These are phyloP conservation scores for Thalia dealbata DNA, from an alignment of 176 grass and related monocot genomes.

Conservation along the genomic window DNA sequence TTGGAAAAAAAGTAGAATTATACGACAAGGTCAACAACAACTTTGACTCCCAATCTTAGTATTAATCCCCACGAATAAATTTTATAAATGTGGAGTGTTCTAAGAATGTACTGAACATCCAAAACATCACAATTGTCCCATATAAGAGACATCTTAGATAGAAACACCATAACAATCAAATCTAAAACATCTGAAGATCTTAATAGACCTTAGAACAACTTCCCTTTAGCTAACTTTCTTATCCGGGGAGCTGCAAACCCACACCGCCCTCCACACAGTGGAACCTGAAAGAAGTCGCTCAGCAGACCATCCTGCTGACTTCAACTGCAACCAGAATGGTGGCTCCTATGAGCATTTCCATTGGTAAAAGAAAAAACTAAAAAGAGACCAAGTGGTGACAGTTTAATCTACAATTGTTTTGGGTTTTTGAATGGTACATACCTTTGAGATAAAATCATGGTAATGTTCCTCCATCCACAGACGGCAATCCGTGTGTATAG, in stretches of 20 bases:
- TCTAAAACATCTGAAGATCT: background rate
- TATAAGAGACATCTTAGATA: background rate
- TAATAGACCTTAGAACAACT: background rate
- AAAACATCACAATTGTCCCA: no score
- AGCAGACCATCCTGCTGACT: slow-evolving; percentile 46
- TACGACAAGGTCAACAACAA: no score
- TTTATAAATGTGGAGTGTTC: no score
- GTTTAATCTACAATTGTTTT: background rate
- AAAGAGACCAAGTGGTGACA: background rate
- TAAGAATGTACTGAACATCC: no score
- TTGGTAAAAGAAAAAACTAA: background rate
- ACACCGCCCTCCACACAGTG: slow-evolving; percentile 73
- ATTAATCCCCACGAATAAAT: no score
- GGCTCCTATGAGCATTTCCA: background rate
- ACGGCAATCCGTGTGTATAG: slow-evolving; percentile 32
- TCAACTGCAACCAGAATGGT: slow-evolving; percentile 32
- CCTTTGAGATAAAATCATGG: slow-evolving; percentile 62
- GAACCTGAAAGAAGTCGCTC: slow-evolving; percentile 70
- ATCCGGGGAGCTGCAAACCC: slow-evolving; percentile 31
- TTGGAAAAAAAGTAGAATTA: no score
- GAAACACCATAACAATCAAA: background rate
- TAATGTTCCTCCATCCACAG: slow-evolving; percentile 73
- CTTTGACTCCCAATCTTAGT: no score
- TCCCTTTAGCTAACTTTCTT: slow-evolving; percentile 42
- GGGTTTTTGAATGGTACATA: slow-evolving; percentile 39